A percentile compares a stretch with the other conserved stretches of the same genome.
Evolutionary conservation across 129 eudicot species (phyloP).

Genomic region (Tanacetum coccineum): DNA sequence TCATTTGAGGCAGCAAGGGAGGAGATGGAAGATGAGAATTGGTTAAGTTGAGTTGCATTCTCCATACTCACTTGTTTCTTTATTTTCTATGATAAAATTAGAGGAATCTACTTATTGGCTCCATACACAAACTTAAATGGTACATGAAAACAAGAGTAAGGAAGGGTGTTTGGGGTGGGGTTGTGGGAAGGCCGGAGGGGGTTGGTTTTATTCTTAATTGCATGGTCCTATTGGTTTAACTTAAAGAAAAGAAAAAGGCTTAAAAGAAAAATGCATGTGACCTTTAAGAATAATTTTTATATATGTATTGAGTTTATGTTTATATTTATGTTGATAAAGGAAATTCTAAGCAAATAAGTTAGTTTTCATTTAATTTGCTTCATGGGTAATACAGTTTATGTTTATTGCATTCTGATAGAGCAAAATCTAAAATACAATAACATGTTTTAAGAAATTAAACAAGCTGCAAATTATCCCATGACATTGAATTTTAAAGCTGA

Average conservation of each 20-base stretch:
- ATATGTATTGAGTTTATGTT: background rate
- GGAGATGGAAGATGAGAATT: conserved; percentile 30
- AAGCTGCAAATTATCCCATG: background rate
- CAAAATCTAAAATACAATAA: too few relatives aligned
- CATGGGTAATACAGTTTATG: too few relatives aligned
- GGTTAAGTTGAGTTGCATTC: conserved; percentile 24
- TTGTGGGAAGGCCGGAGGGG: conserved; percentile 5
- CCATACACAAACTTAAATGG: conserved; percentile 20
- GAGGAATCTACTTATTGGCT: conserved; percentile 6
- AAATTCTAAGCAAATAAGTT: too few relatives aligned
- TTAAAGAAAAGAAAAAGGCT: conserved; percentile 7
- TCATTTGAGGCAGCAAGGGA: conserved; percentile 11
- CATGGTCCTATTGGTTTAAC: conserved; percentile 19
- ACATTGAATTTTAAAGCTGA: background rate
- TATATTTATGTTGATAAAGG: background rate
- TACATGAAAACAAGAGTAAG: conserved; percentile 23
- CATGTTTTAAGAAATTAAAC: background rate
- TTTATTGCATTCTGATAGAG: background rate
- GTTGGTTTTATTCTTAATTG: conserved; percentile 31
- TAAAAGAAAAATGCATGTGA: conserved; percentile 19
- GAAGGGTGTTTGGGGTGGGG: background rate
- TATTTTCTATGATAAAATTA: conserved; percentile 8
- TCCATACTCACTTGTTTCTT: conserved; percentile 27
- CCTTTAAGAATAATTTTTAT: background rate
- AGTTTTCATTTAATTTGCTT: too few relatives aligned